Percentiles rank a stretch among this genome's conserved stretches.
phyloP scores from a whole-genome alignment of 225 moss, liverwort and hornwort species.

The Lunularia cruciata region DNA sequence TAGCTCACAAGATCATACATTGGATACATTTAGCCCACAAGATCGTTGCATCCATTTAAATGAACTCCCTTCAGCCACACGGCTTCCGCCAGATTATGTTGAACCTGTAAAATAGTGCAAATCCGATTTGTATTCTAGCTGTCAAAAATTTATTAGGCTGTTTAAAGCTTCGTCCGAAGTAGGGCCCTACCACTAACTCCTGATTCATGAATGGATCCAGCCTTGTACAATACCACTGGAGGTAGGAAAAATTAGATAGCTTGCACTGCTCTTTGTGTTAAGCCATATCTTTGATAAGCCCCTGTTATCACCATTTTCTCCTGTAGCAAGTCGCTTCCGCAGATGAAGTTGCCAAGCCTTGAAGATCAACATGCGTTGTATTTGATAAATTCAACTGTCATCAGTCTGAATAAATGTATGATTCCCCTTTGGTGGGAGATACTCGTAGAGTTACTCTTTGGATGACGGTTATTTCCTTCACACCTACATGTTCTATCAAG shows the following conservation, averaged over 20 bases:
- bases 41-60: neutral
- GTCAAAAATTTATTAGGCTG: neutral
- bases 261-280: conserved; percentile 2
- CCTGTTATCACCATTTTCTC: neutral
- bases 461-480: no score
- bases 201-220: neutral
- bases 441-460: neutral
- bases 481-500: no score
- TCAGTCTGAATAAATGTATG: neutral
- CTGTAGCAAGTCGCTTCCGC: neutral
- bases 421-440: conserved; percentile 1
- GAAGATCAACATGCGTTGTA: conserved; percentile 11
- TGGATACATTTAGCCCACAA: neutral
- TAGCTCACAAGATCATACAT: neutral
- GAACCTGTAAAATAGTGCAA: conserved; percentile 18
- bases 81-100: neutral
- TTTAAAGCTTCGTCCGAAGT: neutral
- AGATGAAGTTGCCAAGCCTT: conserved; percentile 5
- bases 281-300: neutral
- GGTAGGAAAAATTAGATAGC: neutral
- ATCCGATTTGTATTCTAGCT: conserved; percentile 13
- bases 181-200: conserved; percentile 5
- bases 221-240: conserved; percentile 17
- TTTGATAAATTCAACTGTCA: neutral
- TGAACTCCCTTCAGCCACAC: neutral